Base-by-base conservation (phyloP, 2,329 filamentous ascomycete species). In the Diaporthe destruens region DNA sequence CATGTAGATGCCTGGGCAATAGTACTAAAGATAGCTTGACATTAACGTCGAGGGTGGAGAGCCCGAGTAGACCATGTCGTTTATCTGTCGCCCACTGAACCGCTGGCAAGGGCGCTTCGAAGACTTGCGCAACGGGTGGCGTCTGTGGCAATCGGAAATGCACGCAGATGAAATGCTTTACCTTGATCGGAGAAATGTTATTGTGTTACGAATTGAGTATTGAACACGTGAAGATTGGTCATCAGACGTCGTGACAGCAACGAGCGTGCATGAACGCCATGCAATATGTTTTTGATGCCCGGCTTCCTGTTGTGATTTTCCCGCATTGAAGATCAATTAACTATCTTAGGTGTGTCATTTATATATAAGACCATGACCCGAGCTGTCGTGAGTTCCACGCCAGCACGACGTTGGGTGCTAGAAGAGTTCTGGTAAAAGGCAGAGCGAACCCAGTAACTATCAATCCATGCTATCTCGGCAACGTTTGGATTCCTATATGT, bases 191-290 rank as follows among this genome's bases (percentile, higher is more conserved):
- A 39, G 3, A 9, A 39, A 12, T 1, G n/a, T 14, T 66, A 7
- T 66, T 8, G 0, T 25, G 1, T 7, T 66, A 3, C n/a, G 39
- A 18, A 9, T 5, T 53, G 44, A 53, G 6, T 16, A 16, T 39
- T 53, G 18, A 25, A 12, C 7, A 47, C n/a, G 18, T 47, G 44
- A n/a, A 47, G 6, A 36, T 12, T 7, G 20, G 20, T 5, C 34
- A 2, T 49, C 4, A 32, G 29, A 5, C 16, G 20, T 14, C 20
- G 76, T 2, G 76, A 81, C 57, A 79, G 78, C 2, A 79, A 81
- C 66, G 79, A 81, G 65, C 73, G 80, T 18, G 80, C 69, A 81
- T 81, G 79, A 81, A 81, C 56, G 78, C 78, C 11, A 69, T 81
- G 12, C 78, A 79, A 53, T 81, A 81, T 54, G 80, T 78, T 8